Percentiles rank a stretch among this genome's conserved stretches.
phyloP scores from a whole-genome alignment of 106 monocot species.

The Apostasia shenzhenica region DNA sequence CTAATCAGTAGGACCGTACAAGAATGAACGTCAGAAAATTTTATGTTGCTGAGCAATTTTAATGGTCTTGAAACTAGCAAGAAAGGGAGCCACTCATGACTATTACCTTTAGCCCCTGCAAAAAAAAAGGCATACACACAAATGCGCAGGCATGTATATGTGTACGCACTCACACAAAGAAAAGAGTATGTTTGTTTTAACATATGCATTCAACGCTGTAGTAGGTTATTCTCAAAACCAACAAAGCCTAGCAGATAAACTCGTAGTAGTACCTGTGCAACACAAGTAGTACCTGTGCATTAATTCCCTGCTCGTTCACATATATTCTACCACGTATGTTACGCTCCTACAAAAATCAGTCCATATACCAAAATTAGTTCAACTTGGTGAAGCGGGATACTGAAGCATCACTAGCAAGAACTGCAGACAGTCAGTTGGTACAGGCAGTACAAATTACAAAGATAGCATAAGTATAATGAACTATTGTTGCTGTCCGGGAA shows the following conservation, averaged over 20 bases:
- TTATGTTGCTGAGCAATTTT: too few species aligned
- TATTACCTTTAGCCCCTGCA: too few species aligned
- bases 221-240: background rate
- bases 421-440: background rate
- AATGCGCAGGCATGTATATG: background rate
- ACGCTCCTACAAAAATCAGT: constrained; percentile 37
- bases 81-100: too few species aligned
- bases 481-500: background rate
- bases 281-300: constrained; percentile 52
- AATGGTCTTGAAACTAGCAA: too few species aligned
- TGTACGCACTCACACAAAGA: too few species aligned
- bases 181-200: background rate
- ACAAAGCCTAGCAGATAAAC: background rate
- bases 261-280: background rate
- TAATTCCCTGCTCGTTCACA: constrained; percentile 77
- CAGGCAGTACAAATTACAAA: background rate
- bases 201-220: background rate
- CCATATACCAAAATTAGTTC: background rate
- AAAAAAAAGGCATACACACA: background rate
- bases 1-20: too few species aligned
- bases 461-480: background rate
- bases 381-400: background rate
- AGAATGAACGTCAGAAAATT: too few species aligned
- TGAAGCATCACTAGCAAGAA: too few species aligned
- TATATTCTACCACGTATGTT: constrained; percentile 79